Percentiles rank a stretch among this genome's conserved stretches.
Conservation (phyloP, 768 basidiomycete species). For the Candolleomyces eurysporus region DNA sequence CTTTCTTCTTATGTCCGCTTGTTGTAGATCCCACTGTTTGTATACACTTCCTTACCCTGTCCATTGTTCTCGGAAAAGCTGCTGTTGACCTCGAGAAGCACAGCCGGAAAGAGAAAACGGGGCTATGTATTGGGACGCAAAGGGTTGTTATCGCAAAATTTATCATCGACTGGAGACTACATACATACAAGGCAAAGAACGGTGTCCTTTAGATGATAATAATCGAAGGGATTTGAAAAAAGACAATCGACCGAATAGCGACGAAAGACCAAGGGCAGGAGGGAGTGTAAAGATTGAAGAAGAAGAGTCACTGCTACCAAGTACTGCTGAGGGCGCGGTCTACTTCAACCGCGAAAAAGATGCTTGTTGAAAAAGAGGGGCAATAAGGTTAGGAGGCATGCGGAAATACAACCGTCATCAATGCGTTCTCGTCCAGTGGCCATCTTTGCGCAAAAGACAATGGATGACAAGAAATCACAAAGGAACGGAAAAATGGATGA, state of each 20-base stretch:
- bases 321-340: neutral
- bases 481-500: neutral
- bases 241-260: neutral
- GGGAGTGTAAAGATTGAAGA: neutral
- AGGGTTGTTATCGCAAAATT: too few species aligned
- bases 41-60: too few species aligned
- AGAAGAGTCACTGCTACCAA: neutral
- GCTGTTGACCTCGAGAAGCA: too few species aligned
- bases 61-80: too few species aligned
- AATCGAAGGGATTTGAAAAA: neutral
- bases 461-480: too few species aligned
- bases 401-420: too few species aligned
- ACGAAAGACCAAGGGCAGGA: neutral
- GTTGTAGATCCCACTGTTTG: too few species aligned
- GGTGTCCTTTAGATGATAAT: neutral
- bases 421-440: too few species aligned
- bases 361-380: slow-evolving; percentile 2
- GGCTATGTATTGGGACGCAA: too few species aligned
- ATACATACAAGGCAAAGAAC: slow-evolving; percentile 10
- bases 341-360: neutral
- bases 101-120: too few species aligned
- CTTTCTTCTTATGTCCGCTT: too few species aligned
- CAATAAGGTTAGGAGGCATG: neutral
- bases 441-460: too few species aligned
- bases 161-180: neutral